Conservation (phyloP, 148 eudicot species). For the Polygonum maritimum region DNA sequence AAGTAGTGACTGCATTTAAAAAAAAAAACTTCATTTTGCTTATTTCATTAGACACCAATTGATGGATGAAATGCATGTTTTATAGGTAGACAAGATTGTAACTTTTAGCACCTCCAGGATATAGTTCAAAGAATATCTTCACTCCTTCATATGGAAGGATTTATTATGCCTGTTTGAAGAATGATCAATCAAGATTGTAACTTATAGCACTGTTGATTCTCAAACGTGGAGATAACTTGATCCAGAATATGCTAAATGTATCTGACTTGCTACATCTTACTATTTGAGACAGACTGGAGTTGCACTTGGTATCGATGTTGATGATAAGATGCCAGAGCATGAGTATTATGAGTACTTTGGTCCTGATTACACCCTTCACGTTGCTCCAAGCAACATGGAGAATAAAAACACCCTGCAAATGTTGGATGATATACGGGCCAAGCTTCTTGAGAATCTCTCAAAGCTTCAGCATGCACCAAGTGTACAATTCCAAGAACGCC, state of each 20-base stretch:
- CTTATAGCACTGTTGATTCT: neutral
- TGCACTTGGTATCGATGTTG: conserved; percentile 76
- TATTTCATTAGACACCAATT: neutral
- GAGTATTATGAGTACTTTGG: conserved; percentile 87
- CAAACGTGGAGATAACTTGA: neutral
- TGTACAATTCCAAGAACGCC: conserved; percentile 83
- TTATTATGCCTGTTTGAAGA: neutral
- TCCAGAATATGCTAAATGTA: conserved; percentile 1
- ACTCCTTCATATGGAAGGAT: neutral
- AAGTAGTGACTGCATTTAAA: neutral
- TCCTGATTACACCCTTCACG: conserved; percentile 84
- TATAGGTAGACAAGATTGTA: neutral
- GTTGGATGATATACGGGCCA: conserved; percentile 59
- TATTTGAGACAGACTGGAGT: conserved; percentile 61
- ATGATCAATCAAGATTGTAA: neutral
- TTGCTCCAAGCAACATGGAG: conserved; percentile 92
- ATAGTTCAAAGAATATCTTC: neutral
- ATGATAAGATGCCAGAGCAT: conserved; percentile 78
- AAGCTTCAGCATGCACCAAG: conserved; percentile 89
- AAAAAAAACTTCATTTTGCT: neutral
- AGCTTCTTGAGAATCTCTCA: conserved; percentile 76
- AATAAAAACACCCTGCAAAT: conserved; percentile 65
- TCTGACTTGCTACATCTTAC: conserved; percentile 12
- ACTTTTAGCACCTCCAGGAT: neutral
- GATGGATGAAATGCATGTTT: neutral